Conservation (phyloP, 345 rosid genomes). For the Syzygium jambos region DNA sequence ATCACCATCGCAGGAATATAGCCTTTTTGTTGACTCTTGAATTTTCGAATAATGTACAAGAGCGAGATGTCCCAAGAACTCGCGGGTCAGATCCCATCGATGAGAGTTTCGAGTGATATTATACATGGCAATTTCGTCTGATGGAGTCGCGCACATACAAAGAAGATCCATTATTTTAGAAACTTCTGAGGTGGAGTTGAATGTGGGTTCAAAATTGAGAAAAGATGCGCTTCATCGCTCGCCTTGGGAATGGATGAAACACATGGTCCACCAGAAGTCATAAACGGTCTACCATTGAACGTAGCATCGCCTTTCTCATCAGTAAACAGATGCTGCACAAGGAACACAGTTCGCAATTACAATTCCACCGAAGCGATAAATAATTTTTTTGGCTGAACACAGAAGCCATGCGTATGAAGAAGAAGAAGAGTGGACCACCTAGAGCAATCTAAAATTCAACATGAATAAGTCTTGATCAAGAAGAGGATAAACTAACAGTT, state of each 20-base stretch:
- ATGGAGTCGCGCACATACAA: background rate
- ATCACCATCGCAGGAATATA: background rate
- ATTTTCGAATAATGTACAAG: background rate
- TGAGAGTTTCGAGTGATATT: background rate
- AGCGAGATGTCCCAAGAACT: background rate
- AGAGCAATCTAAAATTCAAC: background rate
- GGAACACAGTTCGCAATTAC: background rate
- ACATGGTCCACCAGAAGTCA: slow-evolving; percentile 89
- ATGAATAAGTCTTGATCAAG: background rate
- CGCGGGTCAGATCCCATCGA: background rate
- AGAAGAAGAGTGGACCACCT: background rate
- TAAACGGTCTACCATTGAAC: slow-evolving; percentile 81
- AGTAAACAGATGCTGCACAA: slow-evolving; percentile 72
- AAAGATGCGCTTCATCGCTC: background rate
- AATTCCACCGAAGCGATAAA: background rate
- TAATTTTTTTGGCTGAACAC: background rate
- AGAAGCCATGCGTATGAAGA: background rate
- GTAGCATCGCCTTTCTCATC: slow-evolving; percentile 92
- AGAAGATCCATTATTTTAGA: background rate
- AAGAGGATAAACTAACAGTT: background rate
- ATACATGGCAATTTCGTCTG: background rate
- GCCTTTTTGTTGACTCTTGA: background rate
- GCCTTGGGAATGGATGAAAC: slow-evolving; percentile 71
- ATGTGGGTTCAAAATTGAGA: background rate
- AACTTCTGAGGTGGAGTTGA: background rate